phyloP scores from a whole-genome alignment of 2,329 filamentous ascomycete genomes.

The Cladosporium sp. region DNA sequence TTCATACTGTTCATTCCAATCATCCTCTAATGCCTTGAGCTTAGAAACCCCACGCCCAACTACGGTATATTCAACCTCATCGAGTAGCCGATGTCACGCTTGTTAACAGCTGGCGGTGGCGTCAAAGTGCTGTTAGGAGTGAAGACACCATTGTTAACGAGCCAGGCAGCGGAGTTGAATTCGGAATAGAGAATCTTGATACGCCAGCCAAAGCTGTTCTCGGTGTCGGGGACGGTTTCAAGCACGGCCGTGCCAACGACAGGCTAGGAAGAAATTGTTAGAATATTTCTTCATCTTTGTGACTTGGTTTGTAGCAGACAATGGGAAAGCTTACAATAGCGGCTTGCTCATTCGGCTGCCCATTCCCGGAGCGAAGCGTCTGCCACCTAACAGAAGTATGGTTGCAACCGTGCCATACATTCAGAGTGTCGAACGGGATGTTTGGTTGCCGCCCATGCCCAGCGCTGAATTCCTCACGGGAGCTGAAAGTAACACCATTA shows the following conservation, averaged over 20 bases:
- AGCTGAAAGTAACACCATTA: conserved; percentile 22
- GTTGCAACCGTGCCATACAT: conserved; percentile 24
- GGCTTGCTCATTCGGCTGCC: conserved; percentile 22
- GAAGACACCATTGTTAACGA: conserved; percentile 22
- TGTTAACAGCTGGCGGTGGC: too few species aligned
- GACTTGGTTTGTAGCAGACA: not conserved
- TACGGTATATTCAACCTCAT: too few species aligned
- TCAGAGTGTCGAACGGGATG: conserved; percentile 28
- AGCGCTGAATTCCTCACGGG: conserved; percentile 24
- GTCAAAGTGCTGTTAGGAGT: conserved; percentile 10
- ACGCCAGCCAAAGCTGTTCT: conserved; percentile 23
- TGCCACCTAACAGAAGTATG: conserved; percentile 24
- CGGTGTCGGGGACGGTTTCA: conserved; percentile 17
- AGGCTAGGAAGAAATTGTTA: conserved; percentile 13
- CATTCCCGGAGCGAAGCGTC: conserved; percentile 20
- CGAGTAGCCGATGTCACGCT: too few species aligned
- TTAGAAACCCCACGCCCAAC: too few species aligned
- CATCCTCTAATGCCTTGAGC: too few species aligned
- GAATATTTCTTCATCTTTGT: too few species aligned
- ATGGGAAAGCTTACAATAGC: conserved; percentile 20
- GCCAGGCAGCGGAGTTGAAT: conserved; percentile 29
- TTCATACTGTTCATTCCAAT: too few species aligned
- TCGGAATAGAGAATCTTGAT: conserved; percentile 26
- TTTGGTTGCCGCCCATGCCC: conserved; percentile 25
- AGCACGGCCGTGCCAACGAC: conserved; percentile 23